Base-by-base conservation (phyloP, 805 yeast species). In the Myxozyma sirexii region DNA sequence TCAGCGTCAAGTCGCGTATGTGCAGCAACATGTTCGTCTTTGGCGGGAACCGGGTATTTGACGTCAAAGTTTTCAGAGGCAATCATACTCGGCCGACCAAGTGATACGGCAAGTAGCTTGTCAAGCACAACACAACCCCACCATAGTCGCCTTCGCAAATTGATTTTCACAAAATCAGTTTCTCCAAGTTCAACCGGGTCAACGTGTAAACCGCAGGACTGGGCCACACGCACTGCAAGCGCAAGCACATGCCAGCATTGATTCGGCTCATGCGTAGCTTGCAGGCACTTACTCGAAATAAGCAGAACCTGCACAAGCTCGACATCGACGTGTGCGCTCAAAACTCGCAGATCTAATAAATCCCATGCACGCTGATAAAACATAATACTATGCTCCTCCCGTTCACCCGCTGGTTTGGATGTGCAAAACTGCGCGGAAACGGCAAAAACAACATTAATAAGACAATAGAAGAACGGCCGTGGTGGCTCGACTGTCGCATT, bases 221-320 rank as follows among this genome's bases (percentile, higher is more conserved):
- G 80, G 0, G 80, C 81, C 64, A 76, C 71, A 29, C 81, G 70
- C 19, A 80, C 77, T 0, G 81, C 76, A 17, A 67, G 64, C 4
- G 82, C 80, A 21, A 80, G 66, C 59, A 75, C 74, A 23, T 78
- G 71, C 82, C 82, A 80, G 21, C 82, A 77, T 21, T 68, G 69
- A 10, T 68, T 66, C 51, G 67, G 68, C 49, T 66, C 46, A 15
- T 66, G 64, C 13, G 71, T 66, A 21, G 70, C 72, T 54, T 69
- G 72, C 42, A 70, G 52, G 55, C 62, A 70, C 47, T 70, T 72
- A 23, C 71, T 68, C 12, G 65, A 64, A 26, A 70, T 44, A 38
- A 69, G 54, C 23, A 70, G 56, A 3, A 71, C 69, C 55, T 70
- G 73, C 12, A 70, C 68, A 17, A 68, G 63, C 19, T 60, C 45